Conservation (phyloP, 768 basidiomycete genomes). For the Russula brevipes region DNA sequence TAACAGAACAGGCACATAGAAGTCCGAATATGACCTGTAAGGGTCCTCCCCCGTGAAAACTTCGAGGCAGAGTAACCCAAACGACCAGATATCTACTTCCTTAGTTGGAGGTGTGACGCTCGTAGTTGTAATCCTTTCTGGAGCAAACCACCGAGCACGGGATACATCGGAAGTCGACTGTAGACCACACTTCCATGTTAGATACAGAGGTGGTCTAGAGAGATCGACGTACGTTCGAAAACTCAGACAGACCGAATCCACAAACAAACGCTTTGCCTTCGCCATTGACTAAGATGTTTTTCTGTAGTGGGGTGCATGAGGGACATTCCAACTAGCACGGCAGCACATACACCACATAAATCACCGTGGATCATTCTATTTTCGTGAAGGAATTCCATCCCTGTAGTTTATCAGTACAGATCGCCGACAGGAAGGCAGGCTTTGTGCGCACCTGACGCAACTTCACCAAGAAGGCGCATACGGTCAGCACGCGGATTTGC, state of each 20-base stretch:
- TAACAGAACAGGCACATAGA: slow-evolving; percentile 5
- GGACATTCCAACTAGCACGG: neutral
- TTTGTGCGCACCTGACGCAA: slow-evolving; percentile 34
- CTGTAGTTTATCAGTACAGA: slow-evolving; percentile 10
- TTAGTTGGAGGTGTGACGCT: neutral
- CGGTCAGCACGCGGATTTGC: slow-evolving; percentile 34
- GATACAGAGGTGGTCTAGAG: neutral
- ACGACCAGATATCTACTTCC: slow-evolving; percentile 18
- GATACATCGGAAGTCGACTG: slow-evolving; percentile 28
- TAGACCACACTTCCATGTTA: slow-evolving; percentile 9
- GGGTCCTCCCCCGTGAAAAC: slow-evolving; percentile 17
- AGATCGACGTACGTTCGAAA: neutral
- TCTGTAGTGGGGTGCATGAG: slow-evolving; percentile 28
- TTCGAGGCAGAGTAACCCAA: slow-evolving; percentile 17
- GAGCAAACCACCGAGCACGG: slow-evolving; percentile 18
- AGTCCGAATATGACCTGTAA: neutral
- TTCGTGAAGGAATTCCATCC: slow-evolving; percentile 21
- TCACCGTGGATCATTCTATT: slow-evolving; percentile 24
- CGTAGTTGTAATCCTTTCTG: slow-evolving; percentile 8
- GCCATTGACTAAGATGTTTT: slow-evolving; percentile 41
- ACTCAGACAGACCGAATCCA: slow-evolving; percentile 42
- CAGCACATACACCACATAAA: slow-evolving; percentile 25
- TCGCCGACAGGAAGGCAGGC: slow-evolving; percentile 3
- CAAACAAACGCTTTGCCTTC: slow-evolving; percentile 39
- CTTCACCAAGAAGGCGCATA: slow-evolving; percentile 36